Conservation (phyloP, 2,329 filamentous ascomycete genomes). For the Beauveria caledonica region DNA sequence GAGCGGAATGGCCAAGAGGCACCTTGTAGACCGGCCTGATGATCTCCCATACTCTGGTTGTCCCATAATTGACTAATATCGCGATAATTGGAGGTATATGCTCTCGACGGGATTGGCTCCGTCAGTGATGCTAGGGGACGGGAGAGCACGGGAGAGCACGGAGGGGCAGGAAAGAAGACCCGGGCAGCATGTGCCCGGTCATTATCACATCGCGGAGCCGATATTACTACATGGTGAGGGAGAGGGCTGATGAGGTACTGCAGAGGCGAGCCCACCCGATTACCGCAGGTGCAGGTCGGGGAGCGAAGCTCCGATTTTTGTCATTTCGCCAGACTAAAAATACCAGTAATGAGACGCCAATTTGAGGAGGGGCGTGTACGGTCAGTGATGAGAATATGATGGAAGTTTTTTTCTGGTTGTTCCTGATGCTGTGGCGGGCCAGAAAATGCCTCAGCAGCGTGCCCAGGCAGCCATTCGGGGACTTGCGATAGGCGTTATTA, state of each 20-base stretch:
- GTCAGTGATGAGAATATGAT: no score
- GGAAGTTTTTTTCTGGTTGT: neutral
- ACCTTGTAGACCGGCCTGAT: neutral
- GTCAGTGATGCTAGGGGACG: neutral
- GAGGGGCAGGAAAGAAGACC: neutral
- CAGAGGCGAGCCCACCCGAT: conserved; percentile 6
- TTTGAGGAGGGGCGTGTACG: neutral
- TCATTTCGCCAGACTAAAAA: neutral
- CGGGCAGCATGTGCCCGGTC: neutral
- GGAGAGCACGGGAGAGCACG: neutral
- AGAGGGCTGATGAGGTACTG: neutral
- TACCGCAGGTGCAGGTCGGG: conserved; percentile 3
- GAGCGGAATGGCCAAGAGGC: conserved; percentile 1
- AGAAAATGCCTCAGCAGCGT: conserved; percentile 1
- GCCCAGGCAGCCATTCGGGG: neutral
- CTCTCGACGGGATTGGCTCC: neutral
- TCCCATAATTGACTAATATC: conserved; percentile 7
- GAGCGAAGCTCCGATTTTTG: neutral
- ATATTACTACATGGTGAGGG: conserved; percentile 6
- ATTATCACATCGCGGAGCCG: neutral
- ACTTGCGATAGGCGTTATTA: conserved; percentile 1
- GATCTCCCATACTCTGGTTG: neutral
- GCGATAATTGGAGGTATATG: neutral
- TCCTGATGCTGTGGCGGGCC: neutral
- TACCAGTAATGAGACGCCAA: neutral